Percentiles rank a stretch among this genome's conserved stretches.
These are phyloP conservation scores for Reticulascus tulasneorum DNA, from an alignment of 2,329 filamentous ascomycete genomes.

Conservation along the genomic window DNA sequence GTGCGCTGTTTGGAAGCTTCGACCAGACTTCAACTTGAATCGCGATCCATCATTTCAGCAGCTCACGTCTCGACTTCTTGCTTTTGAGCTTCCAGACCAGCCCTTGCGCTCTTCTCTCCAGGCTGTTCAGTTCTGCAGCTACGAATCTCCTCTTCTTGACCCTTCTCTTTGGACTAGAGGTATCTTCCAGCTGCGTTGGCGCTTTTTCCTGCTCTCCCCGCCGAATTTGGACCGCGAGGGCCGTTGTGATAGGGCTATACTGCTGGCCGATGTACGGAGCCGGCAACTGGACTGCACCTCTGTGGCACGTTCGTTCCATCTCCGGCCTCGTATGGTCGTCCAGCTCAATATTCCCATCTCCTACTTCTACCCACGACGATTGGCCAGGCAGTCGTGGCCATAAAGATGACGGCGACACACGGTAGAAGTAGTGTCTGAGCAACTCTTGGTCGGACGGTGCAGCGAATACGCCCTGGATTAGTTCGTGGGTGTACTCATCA, in stretches of 20 bases:
- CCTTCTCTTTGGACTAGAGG: neutral
- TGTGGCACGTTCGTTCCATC: too few species aligned
- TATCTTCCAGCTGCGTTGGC: neutral
- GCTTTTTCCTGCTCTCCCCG: neutral
- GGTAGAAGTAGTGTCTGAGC: constrained; percentile 7
- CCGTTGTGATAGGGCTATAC: constrained; percentile 1
- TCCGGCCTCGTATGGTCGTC: constrained; percentile 8
- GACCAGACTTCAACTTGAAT: neutral
- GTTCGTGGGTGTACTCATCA: constrained; percentile 22
- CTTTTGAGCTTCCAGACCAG: constrained; percentile 1
- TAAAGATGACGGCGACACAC: constrained; percentile 9
- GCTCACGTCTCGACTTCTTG: constrained; percentile 3
- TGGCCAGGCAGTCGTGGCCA: constrained; percentile 10
- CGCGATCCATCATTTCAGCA: neutral
- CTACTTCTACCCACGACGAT: constrained; percentile 8
- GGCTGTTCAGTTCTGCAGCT: neutral
- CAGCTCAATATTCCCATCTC: constrained; percentile 1
- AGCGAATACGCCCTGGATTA: constrained; percentile 24
- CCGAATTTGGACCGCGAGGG: neutral
- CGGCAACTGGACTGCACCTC: constrained; percentile 6
- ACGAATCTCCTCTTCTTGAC: neutral
- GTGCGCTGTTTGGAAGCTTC: too few species aligned
- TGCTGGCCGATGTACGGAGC: neutral
- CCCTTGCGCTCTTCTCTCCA: constrained; percentile 1
- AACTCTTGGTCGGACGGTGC: neutral